These are phyloP conservation scores for Stenocarpella maydis DNA, from an alignment of 2,329 filamentous ascomycete genomes.

Conservation along the genomic window DNA sequence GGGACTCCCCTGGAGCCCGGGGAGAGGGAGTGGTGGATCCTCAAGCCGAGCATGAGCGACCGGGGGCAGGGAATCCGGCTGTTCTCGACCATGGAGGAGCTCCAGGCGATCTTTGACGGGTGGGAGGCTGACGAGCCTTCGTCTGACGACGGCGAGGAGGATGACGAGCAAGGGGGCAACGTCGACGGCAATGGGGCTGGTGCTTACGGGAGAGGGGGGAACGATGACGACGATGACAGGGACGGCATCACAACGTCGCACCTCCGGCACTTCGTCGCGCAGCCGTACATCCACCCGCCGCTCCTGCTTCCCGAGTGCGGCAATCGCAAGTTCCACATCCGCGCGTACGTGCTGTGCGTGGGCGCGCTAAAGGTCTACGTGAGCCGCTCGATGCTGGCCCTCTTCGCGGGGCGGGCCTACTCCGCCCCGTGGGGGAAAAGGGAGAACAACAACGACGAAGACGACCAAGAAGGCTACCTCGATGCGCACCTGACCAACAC, in stretches of 20 bases:
- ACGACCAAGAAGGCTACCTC: constrained; percentile 56
- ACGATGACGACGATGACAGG: constrained; percentile 47
- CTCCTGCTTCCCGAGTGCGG: constrained; percentile 72
- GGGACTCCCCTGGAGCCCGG: constrained; percentile 30
- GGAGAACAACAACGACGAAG: background rate
- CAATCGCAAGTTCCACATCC: constrained; percentile 90
- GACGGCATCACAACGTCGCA: constrained; percentile 83
- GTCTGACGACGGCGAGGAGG: constrained; percentile 68
- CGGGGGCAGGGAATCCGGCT: constrained; percentile 91
- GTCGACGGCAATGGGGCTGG: constrained; percentile 41
- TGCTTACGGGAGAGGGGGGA: constrained; percentile 41
- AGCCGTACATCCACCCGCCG: constrained; percentile 92
- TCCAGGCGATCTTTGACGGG: constrained; percentile 88
- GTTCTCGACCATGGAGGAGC: constrained; percentile 83
- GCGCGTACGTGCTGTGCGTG: constrained; percentile 86
- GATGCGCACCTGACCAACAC: constrained; percentile 92
- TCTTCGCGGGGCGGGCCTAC: constrained; percentile 85
- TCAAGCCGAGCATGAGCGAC: constrained; percentile 98
- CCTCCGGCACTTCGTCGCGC: constrained; percentile 93
- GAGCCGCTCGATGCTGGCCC: constrained; percentile 88
- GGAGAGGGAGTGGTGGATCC: constrained; percentile 89
- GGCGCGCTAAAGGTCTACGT: constrained; percentile 85
- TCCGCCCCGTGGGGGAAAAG: constrained; percentile 61
- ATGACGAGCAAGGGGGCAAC: constrained; percentile 50
- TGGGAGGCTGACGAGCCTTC: constrained; percentile 80